Evolutionary conservation across 2,329 filamentous ascomycete genomes (phyloP), one percentile per base, ranked within the genome.

Genomic region (Calonectria pteridis): DNA sequence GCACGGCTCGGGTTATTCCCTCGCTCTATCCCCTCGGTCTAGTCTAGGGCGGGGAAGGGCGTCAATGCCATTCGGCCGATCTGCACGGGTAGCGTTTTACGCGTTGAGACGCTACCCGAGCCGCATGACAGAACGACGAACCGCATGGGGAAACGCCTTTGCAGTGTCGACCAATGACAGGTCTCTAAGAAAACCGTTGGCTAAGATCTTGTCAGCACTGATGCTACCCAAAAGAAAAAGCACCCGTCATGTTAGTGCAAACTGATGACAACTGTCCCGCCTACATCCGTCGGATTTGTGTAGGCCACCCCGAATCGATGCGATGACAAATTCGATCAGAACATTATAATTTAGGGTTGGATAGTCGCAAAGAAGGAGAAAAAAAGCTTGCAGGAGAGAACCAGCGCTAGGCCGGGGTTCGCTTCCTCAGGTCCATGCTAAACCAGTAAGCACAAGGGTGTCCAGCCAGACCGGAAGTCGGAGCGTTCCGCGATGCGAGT

Each of bases 21-120:
- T 46, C 40, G 59, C 43, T 64, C 29, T 28, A 49, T 46, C 40
- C 6, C 59, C 31, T 37, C 55, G 55, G 23, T 31, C 59, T 40
- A 31, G 40, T 13, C 26, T 37, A 46, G 37, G 35, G 64, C 29
- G 43, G 46, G 64, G 49, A 50, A 37, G 64, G 64, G 49, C 49
- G 49, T 55, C 18, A 37, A 29, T 67, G 64, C 16, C 49, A 46
- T 64, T 64, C 59, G 59, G 59, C 59, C 59, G 59, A 64, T 64
- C 59, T 18, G 59, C 59, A 33, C 59, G 37, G 59, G 31, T 40
- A 58, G 35, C 55, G 55, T 62, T 35, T 62, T 28, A 28, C 55
- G 55, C 35, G 33, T 62, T 35, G 55, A 62, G 55, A 62, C 55
- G 55, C 55, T 62, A 62, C 55, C 55, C 55, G 55, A 62, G 55